Percentiles rank a stretch among this genome's conserved stretches.
These are phyloP conservation scores for Dictyostelium intermedium DNA, from an alignment of 78 protist genomes.

Conservation along the genomic window DNA sequence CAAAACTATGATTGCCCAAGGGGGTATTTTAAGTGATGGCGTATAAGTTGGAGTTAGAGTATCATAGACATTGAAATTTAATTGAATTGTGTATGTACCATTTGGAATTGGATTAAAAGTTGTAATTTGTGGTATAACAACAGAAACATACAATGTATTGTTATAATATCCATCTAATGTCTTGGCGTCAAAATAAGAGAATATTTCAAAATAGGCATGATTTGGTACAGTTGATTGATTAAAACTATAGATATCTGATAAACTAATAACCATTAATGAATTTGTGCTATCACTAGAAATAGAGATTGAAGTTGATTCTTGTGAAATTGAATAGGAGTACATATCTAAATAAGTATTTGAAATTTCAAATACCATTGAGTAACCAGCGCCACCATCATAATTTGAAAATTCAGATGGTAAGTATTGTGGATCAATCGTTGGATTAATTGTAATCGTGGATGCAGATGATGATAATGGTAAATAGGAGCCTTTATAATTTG, in stretches of 20 bases:
- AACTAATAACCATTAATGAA: not conserved
- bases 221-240: not conserved
- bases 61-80: too few species aligned
- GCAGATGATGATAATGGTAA: not conserved
- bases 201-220: not conserved
- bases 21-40: too few species aligned
- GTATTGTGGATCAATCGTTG: too few species aligned
- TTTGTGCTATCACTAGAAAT: too few species aligned
- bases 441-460: too few species aligned
- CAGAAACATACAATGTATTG: not conserved
- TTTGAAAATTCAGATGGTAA: too few species aligned
- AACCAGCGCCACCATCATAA: not conserved
- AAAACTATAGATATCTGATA: slow-evolving; percentile 17
- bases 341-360: not conserved
- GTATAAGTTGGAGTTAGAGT: too few species aligned
- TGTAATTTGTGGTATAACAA: not conserved
- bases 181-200: not conserved
- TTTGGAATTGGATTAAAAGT: not conserved
- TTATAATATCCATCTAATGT: too few species aligned
- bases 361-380: not conserved
- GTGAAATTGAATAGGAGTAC: too few species aligned
- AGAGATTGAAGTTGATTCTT: not conserved
- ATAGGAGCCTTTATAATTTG: too few species aligned
- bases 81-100: not conserved
- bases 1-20: too few species aligned